These are phyloP conservation scores for Sugiyamaella floridensis DNA, from an alignment of 805 yeast species.

Conservation along the genomic window DNA sequence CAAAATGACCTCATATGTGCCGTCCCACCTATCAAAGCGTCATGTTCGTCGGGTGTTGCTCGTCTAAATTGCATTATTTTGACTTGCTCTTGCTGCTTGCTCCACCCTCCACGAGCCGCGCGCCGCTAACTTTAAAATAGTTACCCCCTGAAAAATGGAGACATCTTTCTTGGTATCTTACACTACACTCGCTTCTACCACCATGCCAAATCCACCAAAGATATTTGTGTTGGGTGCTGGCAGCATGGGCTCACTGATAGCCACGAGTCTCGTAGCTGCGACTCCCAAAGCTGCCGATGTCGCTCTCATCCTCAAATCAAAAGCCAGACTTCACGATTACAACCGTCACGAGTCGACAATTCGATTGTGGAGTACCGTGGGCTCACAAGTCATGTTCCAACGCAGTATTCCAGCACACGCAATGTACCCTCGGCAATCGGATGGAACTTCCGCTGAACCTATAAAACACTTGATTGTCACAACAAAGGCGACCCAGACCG, in stretches of 20 bases:
- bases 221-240: slow-evolving; percentile 45
- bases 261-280: slow-evolving; percentile 37
- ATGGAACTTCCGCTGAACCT: slow-evolving; percentile 16
- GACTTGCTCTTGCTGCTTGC: too few relatives aligned
- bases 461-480: slow-evolving; percentile 61
- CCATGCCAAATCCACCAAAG: background rate
- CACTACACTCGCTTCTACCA: too few relatives aligned
- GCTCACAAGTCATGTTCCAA: slow-evolving; percentile 9
- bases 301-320: slow-evolving; percentile 38
- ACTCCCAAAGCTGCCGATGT: slow-evolving; percentile 35
- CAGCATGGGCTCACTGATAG: slow-evolving; percentile 45
- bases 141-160: too few relatives aligned
- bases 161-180: too few relatives aligned
- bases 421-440: slow-evolving; percentile 14
- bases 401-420: slow-evolving; percentile 10
- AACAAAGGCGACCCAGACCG: slow-evolving; percentile 74
- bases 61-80: too few relatives aligned
- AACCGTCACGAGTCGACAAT: slow-evolving; percentile 36
- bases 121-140: too few relatives aligned
- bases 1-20: too few relatives aligned
- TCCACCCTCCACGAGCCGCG: too few relatives aligned
- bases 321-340: slow-evolving; percentile 38
- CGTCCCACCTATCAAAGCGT: too few relatives aligned
- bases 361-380: slow-evolving; percentile 24
- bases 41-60: too few relatives aligned